Evolutionary conservation across 2,329 filamentous ascomycete species (phyloP).

Genomic region (Penicillium sp.): DNA sequence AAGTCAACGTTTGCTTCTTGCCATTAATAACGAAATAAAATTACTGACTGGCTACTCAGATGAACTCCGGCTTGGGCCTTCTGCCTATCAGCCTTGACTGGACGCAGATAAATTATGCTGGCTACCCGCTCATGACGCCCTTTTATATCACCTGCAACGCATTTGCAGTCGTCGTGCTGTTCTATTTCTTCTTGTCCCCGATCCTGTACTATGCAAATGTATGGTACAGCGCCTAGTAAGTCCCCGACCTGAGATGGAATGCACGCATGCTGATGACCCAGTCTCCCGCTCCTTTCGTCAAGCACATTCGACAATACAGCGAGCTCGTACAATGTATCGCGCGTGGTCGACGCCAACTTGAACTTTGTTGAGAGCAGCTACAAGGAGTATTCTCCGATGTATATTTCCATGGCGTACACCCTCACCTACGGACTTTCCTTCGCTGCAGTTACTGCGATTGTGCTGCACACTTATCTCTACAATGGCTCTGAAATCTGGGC

Average conservation of each 20-base stretch:
- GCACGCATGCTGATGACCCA: slow-evolving; percentile 7
- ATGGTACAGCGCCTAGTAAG: slow-evolving; percentile 44
- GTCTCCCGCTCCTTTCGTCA: slow-evolving; percentile 31
- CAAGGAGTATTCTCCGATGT: slow-evolving; percentile 62
- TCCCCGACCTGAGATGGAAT: background rate
- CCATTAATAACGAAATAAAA: background rate
- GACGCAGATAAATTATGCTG: slow-evolving; percentile 63
- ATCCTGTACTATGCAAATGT: slow-evolving; percentile 64
- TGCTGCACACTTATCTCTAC: slow-evolving; percentile 69
- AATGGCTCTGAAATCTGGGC: slow-evolving; percentile 67
- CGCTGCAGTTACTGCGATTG: slow-evolving; percentile 67
- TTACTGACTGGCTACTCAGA: background rate
- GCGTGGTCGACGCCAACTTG: slow-evolving; percentile 51
- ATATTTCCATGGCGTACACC: slow-evolving; percentile 69
- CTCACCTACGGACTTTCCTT: slow-evolving; percentile 72
- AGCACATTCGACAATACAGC: slow-evolving; percentile 37
- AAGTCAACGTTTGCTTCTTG: background rate
- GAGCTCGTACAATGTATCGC: slow-evolving; percentile 30
- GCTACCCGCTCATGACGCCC: slow-evolving; percentile 69
- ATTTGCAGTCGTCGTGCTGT: slow-evolving; percentile 62
- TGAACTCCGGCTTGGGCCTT: slow-evolving; percentile 40
- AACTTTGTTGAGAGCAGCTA: slow-evolving; percentile 66
- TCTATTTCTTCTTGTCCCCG: slow-evolving; percentile 63
- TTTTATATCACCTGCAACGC: slow-evolving; percentile 76
- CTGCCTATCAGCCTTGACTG: slow-evolving; percentile 62